Evolutionary conservation across 164 flowering plant genomes (phyloP), one percentile per base, ranked within the genome.

Genomic region (Liriodendron chinense): DNA sequence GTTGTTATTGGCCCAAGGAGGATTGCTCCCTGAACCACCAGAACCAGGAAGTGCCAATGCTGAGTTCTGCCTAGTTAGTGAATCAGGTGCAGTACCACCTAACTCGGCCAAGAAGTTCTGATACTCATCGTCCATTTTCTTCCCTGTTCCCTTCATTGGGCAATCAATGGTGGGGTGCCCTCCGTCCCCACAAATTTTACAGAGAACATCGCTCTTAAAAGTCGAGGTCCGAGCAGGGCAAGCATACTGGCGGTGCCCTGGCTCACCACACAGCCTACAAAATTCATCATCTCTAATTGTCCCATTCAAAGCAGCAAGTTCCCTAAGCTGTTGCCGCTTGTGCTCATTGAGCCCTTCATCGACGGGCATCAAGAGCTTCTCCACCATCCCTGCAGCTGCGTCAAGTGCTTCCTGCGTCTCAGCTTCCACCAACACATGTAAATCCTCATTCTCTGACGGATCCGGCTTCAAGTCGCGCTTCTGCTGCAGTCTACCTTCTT

Each of bases 81-180:
- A 90, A 53, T 92, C 97, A 20, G 97, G 97, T 48, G 82, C 85
- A 1, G 91, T 84, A 7, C 97, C 98, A 43, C 98, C 98, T 25
- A 95, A 76, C 81, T 95, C 98, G 0, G 98, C 98, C 84, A 93
- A 83, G 71, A 95, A 95, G 76, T 90, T 92, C 80, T 93, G 94
- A 80, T 95, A 95, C 69, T 93, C 98, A 75, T 91, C 98, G 65
- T 95, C 98, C 98, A 95, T 95, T 78, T 95, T 95, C 86, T 93
- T 93, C 7, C 97, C 98, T 0, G 95, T 81, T n/a, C 91, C 91
- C 81, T 95, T 95, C 82, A 92, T 84, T 0, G 98, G 98, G 75
- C 98, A 95, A 79, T 95, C 98, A 76, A 91, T 95, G 24, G 97
- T 93, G 0, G 98, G 98, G 47, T 95, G 98, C n/a, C 98, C 98